phyloP scores from a whole-genome alignment of 257 asterid species.

The Solanum dulcamara region DNA sequence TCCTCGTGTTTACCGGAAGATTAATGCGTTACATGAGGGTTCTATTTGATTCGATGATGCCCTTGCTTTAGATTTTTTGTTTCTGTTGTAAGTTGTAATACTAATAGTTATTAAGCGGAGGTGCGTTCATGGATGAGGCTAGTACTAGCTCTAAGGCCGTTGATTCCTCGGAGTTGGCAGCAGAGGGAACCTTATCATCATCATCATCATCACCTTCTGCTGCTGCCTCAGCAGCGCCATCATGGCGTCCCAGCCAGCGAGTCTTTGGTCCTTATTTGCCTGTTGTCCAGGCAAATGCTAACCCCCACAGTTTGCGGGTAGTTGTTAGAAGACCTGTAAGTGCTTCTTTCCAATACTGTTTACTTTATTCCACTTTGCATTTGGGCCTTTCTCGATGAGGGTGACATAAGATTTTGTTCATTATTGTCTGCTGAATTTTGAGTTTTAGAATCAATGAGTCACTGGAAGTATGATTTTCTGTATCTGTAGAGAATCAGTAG shows the following conservation, averaged over 20 bases:
- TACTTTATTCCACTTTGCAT: neutral
- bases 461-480: neutral
- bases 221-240: slow-evolving; percentile 5
- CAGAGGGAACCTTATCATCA: slow-evolving; percentile 25
- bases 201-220: slow-evolving; percentile 7
- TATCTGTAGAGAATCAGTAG: neutral
- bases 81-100: neutral
- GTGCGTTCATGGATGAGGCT: slow-evolving; percentile 57
- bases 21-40: slow-evolving; percentile 12
- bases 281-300: slow-evolving; percentile 22
- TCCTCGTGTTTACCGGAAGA: slow-evolving; percentile 53
- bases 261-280: slow-evolving; percentile 52
- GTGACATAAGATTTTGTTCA: neutral
- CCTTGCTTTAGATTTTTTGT: neutral
- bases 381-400: neutral
- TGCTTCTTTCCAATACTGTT: slow-evolving; percentile 1
- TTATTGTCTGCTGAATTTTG: neutral
- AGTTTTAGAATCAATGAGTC: neutral
- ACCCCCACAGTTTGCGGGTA: slow-evolving; percentile 53
- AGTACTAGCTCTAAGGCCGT: slow-evolving; percentile 10
- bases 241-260: slow-evolving; percentile 72
- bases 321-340: slow-evolving; percentile 83
- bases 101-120: neutral
- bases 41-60: slow-evolving; percentile 2
- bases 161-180: neutral